Evolutionary conservation across 2,329 filamentous ascomycete genomes (phyloP).

Genomic region (Alternaria viburni): DNA sequence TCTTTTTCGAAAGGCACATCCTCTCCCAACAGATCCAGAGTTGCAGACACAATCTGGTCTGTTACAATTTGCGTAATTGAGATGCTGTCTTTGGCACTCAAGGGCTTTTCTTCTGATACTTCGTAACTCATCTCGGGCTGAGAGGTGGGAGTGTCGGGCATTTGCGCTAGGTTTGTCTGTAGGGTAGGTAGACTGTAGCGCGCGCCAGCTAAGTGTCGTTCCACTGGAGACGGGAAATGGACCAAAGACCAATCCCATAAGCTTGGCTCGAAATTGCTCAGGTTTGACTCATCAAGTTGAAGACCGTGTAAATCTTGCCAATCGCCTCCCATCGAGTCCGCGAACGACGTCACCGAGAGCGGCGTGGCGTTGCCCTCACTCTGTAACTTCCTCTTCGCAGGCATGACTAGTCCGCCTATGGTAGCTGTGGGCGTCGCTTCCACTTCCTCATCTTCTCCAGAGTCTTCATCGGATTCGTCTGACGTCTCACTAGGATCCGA

Average conservation of each 20-base stretch:
- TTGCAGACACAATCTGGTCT: constrained; percentile 69
- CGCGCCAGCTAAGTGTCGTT: constrained; percentile 20
- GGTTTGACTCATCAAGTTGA: constrained; percentile 36
- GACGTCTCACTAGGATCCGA: constrained; percentile 38
- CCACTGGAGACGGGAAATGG: constrained; percentile 35
- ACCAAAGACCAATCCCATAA: constrained; percentile 47
- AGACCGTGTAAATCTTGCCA: constrained; percentile 32
- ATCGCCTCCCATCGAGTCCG: constrained; percentile 42
- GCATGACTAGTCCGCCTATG: constrained; percentile 22
- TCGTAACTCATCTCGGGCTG: constrained; percentile 37
- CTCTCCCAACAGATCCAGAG: constrained; percentile 42
- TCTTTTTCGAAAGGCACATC: neutral
- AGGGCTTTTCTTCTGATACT: constrained; percentile 33
- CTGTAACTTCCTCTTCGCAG: constrained; percentile 42
- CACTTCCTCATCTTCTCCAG: constrained; percentile 23
- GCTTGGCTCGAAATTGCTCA: constrained; percentile 41
- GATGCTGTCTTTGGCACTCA: constrained; percentile 66
- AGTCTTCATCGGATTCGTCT: constrained; percentile 30
- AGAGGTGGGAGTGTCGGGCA: constrained; percentile 44
- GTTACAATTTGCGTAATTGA: constrained; percentile 74
- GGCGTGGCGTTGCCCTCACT: constrained; percentile 47
- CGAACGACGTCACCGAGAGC: constrained; percentile 43
- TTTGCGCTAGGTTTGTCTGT: constrained; percentile 27
- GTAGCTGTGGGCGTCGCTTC: constrained; percentile 21
- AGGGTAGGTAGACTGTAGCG: constrained; percentile 40